Percentiles rank a stretch among this genome's conserved stretches.
These are phyloP conservation scores for Cyberlindnera veronae DNA, from an alignment of 805 yeast species.

Conservation along the genomic window DNA sequence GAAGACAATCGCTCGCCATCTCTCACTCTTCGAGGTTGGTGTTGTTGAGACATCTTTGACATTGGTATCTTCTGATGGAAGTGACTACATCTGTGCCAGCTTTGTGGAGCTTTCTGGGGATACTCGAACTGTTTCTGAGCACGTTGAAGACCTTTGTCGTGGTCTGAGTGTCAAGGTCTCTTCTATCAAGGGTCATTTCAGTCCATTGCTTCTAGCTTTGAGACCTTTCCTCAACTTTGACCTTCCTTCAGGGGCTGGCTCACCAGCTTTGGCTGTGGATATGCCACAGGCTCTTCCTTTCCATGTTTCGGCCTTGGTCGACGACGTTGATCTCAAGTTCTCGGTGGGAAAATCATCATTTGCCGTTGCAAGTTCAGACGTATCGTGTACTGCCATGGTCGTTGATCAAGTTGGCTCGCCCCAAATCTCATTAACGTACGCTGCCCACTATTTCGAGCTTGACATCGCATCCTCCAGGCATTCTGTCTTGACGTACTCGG, in stretches of 20 bases:
- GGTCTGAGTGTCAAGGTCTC: constrained; percentile 6
- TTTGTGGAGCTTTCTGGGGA: constrained; percentile 25
- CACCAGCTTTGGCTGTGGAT: not conserved
- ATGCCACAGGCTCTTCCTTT: not conserved
- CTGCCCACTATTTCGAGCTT: constrained; percentile 15
- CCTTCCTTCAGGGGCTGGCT: not conserved
- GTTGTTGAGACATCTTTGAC: constrained; percentile 29
- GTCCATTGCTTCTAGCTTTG: constrained; percentile 6
- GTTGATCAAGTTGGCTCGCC: not conserved
- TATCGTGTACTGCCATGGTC: constrained; percentile 2
- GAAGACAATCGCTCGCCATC: not conserved
- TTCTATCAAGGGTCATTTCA: constrained; percentile 8
- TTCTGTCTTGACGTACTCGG: constrained; percentile 14
- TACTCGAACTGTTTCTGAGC: not conserved
- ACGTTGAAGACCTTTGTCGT: not conserved
- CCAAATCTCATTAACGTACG: constrained; percentile 4
- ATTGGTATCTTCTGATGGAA: constrained; percentile 6
- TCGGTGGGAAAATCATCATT: constrained; percentile 6
- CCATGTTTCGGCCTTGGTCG: constrained; percentile 8
- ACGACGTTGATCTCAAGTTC: constrained; percentile 12
- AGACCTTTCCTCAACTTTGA: constrained; percentile 4
- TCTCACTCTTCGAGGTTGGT: constrained; percentile 24
- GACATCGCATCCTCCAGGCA: constrained; percentile 8
- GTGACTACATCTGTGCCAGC: constrained; percentile 28
- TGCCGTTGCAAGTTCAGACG: constrained; percentile 9